Evolutionary conservation across 345 rosid genomes (phyloP), one percentile per base, ranked within the genome.

Genomic region (Salix udensis): DNA sequence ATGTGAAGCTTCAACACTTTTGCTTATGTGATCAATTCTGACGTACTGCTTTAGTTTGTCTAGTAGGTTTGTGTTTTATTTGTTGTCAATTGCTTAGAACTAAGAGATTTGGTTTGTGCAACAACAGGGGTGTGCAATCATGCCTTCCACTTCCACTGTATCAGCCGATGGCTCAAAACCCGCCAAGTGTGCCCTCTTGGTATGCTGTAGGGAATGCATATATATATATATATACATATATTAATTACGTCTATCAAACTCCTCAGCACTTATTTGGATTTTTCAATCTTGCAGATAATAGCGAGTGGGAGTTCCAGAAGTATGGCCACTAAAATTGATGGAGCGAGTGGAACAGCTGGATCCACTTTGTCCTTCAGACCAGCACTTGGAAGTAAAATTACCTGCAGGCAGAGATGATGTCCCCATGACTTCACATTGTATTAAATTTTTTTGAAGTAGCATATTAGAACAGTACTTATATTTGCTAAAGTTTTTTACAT

Each of bases 241-340:
- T 31, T 4, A 12, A 30, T 73, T 24, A 5, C 30, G 21, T 16
- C 21, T 37, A 7, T 16, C 28, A 31, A 31, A 23, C 19, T 14
- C 2, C 67, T 77, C 15, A n/a, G 2, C 12, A 7, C 53, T 53
- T 39, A 40, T 68, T 14, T 21, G 36, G 53, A 13, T 7, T 12
- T 24, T 23, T 42, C 58, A 26, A 34, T 48, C 60, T 12, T 80
- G 79, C 91, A 96, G 99, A 96, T 84, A 96, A 96, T 85, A 92
- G 97, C 7, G 99, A 93, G 85, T 96, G 99, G 99, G 98, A 96
- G 88, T 96, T 96, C 79, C 99, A 94, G 86, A 96, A 96, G 72
- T 96, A 96, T 65, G 98, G 99, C 71, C 98, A 94, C 89, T 96
- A 90, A 87, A 67, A 73, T 48, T 30, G 44, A 58, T 76, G 62